Evolutionary conservation across 257 asterid species (phyloP), one percentile per base, ranked within the genome.

Genomic region (Agastache rugosa): DNA sequence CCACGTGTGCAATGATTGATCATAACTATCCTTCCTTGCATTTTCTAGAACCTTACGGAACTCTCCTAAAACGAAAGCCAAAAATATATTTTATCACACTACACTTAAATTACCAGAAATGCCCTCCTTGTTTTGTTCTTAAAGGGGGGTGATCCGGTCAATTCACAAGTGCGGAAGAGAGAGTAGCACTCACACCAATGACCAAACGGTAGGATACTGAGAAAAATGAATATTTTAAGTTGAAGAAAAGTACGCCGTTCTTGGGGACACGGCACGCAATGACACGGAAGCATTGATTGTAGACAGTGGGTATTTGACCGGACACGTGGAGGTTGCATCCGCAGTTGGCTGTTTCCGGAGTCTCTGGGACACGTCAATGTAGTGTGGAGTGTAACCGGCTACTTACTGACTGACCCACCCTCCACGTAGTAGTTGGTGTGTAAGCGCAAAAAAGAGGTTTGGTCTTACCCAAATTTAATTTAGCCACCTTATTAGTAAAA

Each of bases 1-100:
- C 72, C 82, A 78, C 82, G 78, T 78, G 71, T 56, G 65, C 5
- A 56, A 72, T 72, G 71, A 66, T 78, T 66, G 69, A 23, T 41
- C 81, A 55, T 64, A 64, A 72, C 23, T 20, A 39, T 47, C 12
- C 63, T 31, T 48, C 39, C 47, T 16, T 10, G 1, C 63, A 35
- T 37, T 31, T 73, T 73, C 82, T 78, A 67, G 79, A 73, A 78
- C 67, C 27, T 58, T 50, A 56, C 67, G 22, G 61, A 76, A 69
- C 39, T 45, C 16, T 41, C 22, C 67, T 16, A 35, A 5, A 54
- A 8, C 16, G 8, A 37, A 55, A 14, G 0, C 39, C 14, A n/a
- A 31, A 53, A 7, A 17, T 5, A 35, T 25, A 45, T 14, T 41
- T 48, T 3, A 11, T 47, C 50, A 16, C n/a, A 62, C 81, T 69